Conservation (phyloP, 768 basidiomycete species). For the Mycena albidolilacea region DNA sequence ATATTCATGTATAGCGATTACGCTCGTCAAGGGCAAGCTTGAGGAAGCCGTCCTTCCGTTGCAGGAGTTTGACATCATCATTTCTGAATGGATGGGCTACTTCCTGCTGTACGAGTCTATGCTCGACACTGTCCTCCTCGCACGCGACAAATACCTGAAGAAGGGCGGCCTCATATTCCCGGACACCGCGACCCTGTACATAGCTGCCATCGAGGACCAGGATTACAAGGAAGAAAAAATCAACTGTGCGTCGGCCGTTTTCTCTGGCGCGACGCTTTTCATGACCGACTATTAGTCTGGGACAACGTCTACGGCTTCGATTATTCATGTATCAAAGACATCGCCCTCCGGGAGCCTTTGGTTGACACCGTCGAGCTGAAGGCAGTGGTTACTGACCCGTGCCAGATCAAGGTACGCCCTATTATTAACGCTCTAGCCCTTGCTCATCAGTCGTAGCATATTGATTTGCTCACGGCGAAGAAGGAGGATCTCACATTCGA, state of each 20-base stretch:
- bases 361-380: slow-evolving; percentile 99
- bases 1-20: slow-evolving; percentile 75
- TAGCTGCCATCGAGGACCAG: slow-evolving; percentile 98
- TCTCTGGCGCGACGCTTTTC: slow-evolving; percentile 10
- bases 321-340: slow-evolving; percentile 99
- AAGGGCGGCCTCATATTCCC: slow-evolving; percentile 95
- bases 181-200: slow-evolving; percentile 91
- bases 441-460: slow-evolving; percentile 66
- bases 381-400: slow-evolving; percentile 94
- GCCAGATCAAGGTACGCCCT: slow-evolving; percentile 80
- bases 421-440: slow-evolving; percentile 2
- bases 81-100: slow-evolving; percentile 99
- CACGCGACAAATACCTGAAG: slow-evolving; percentile 97
- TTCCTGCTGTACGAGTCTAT: slow-evolving; percentile 99
- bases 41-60: slow-evolving; percentile 93
- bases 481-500: slow-evolving; percentile 96
- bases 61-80: slow-evolving; percentile 96
- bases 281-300: slow-evolving; percentile 81
- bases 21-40: slow-evolving; percentile 97
- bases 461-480: slow-evolving; percentile 91
- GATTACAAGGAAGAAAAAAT: slow-evolving; percentile 99
- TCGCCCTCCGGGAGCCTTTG: slow-evolving; percentile 94
- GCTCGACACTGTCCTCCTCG: slow-evolving; percentile 98
- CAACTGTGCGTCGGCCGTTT: slow-evolving; percentile 79
- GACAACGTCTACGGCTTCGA: slow-evolving; percentile 99